A percentile compares a stretch with the other conserved stretches of the same genome.
Conservation (phyloP, 768 basidiomycete genomes). For the Mycena capillaripes region DNA sequence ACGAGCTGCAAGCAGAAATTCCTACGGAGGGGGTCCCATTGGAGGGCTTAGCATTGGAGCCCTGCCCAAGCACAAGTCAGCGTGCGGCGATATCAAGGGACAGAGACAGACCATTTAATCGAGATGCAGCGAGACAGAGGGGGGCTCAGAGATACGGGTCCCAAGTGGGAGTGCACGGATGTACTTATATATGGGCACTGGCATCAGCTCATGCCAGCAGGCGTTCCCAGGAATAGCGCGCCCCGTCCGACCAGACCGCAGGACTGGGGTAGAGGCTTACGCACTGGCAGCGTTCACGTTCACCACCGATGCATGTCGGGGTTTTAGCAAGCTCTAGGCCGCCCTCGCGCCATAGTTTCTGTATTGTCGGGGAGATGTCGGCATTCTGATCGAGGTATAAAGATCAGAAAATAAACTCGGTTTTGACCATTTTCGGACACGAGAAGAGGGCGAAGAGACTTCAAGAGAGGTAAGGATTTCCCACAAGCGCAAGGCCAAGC, state of each 20-base stretch:
- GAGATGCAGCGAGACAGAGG: neutral
- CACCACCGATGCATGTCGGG: neutral
- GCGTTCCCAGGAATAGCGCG: constrained; percentile 11
- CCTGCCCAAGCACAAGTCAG: neutral
- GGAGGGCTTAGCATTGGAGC: neutral
- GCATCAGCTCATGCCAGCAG: constrained; percentile 16
- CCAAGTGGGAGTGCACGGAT: neutral
- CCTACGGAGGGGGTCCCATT: neutral
- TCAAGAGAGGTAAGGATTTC: neutral
- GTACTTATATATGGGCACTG: constrained; percentile 3
- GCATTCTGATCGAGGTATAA: neutral
- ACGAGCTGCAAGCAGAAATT: neutral
- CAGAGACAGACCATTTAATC: neutral
- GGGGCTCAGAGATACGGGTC: no score
- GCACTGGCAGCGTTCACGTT: neutral
- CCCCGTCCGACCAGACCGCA: constrained; percentile 15
- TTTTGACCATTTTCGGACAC: neutral
- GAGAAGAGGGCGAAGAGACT: neutral
- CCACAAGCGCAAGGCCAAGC: neutral
- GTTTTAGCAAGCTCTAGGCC: neutral
- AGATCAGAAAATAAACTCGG: constrained; percentile 10
- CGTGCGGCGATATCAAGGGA: neutral
- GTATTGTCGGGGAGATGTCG: constrained; percentile 28
- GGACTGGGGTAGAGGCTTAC: neutral
- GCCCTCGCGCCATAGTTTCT: neutral